Conservation (phyloP, 768 basidiomycete species). For the Suillus brevipes region DNA sequence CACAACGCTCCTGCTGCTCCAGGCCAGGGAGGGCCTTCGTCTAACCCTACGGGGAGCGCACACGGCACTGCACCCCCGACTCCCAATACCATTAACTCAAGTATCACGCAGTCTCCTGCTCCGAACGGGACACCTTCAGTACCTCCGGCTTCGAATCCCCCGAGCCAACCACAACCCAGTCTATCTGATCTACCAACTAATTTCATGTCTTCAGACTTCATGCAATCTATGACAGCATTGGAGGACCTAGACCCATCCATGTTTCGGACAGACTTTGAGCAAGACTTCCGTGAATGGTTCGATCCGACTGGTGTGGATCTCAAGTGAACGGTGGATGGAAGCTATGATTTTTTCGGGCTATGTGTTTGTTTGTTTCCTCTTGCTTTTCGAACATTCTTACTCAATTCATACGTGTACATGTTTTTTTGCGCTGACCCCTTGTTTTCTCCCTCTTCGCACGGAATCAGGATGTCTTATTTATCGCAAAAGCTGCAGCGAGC, state of each 20-base stretch:
- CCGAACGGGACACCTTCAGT: constrained; percentile 33
- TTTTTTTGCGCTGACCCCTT: constrained; percentile 8
- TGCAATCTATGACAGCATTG: constrained; percentile 43
- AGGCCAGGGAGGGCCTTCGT: constrained; percentile 22
- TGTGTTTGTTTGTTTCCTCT: constrained; percentile 11
- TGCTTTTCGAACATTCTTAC: constrained; percentile 12
- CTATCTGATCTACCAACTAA: constrained; percentile 22
- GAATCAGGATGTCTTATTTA: constrained; percentile 28
- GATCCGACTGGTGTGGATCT: constrained; percentile 48
- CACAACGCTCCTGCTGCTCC: constrained; percentile 37
- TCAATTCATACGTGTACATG: constrained; percentile 23
- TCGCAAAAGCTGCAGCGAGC: constrained; percentile 27
- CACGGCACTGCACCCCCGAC: constrained; percentile 40
- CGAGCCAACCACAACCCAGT: constrained; percentile 22
- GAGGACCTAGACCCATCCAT: constrained; percentile 40
- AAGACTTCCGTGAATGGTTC: constrained; percentile 79
- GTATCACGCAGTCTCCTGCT: constrained; percentile 37
- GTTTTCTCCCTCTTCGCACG: constrained; percentile 12
- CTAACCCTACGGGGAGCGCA: constrained; percentile 16
- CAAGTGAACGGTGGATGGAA: constrained; percentile 20
- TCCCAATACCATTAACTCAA: constrained; percentile 33
- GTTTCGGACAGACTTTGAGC: constrained; percentile 57
- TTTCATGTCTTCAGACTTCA: constrained; percentile 40
- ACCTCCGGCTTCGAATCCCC: constrained; percentile 26
- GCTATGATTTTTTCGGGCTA: constrained; percentile 12